phyloP scores from a whole-genome alignment of 75 land plant genomes.

The Sequoia sempervirens region DNA sequence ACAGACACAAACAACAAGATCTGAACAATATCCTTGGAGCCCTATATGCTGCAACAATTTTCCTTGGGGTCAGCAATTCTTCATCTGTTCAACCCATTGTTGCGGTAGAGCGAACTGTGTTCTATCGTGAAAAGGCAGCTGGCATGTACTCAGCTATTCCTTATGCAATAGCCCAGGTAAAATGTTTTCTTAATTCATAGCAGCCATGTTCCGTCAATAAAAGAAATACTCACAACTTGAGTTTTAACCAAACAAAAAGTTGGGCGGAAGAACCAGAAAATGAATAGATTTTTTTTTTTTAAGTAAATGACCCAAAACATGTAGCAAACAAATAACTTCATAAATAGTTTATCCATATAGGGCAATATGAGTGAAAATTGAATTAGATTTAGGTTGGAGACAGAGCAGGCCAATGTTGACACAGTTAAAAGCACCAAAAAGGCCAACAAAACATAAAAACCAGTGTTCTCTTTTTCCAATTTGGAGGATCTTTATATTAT shows the following conservation, averaged over 20 bases:
- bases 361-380: neutral
- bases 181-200: slow-evolving; percentile 5
- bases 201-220: slow-evolving; percentile 4
- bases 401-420: neutral
- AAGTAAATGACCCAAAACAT: neutral
- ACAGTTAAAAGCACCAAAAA: too few species aligned
- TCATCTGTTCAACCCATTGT: slow-evolving; percentile 67
- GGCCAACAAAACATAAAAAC: neutral
- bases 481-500: too few species aligned
- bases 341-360: too few species aligned
- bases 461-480: too few species aligned
- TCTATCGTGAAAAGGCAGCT: slow-evolving; percentile 81
- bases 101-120: slow-evolving; percentile 62
- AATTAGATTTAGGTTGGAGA: neutral
- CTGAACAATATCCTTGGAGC: slow-evolving; percentile 58
- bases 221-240: neutral
- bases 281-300: neutral
- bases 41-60: slow-evolving; percentile 52
- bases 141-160: slow-evolving; percentile 77
- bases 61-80: slow-evolving; percentile 63
- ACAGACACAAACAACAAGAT: slow-evolving; percentile 42
- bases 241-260: neutral
- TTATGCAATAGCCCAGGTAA: slow-evolving; percentile 78
- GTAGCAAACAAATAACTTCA: too few species aligned
- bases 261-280: neutral